Evolutionary conservation across 2,329 filamentous ascomycete species (phyloP).

Genomic region (Exophiala viscosa): DNA sequence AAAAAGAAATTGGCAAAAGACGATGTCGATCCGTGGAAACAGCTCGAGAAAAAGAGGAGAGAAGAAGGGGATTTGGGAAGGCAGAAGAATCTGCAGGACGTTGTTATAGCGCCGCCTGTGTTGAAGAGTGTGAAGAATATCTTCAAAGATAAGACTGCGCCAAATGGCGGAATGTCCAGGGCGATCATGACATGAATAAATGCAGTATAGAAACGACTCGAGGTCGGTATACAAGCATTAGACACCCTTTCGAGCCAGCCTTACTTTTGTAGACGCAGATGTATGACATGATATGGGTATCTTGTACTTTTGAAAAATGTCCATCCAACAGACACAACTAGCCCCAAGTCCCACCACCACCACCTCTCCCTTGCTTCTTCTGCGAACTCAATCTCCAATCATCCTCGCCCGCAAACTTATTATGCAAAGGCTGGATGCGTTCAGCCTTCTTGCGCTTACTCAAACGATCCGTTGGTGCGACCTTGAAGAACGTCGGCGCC

Average conservation of each 20-base stretch:
- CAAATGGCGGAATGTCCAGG: neutral
- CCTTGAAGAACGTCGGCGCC: conserved; percentile 98
- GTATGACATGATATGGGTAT: no score
- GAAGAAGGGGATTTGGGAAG: conserved; percentile 40
- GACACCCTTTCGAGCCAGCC: no score
- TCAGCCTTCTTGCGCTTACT: conserved; percentile 92
- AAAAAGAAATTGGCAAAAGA: conserved; percentile 49
- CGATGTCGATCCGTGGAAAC: conserved; percentile 73
- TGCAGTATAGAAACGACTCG: no score
- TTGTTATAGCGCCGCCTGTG: conserved; percentile 67
- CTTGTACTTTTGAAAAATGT: no score
- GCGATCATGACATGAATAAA: neutral
- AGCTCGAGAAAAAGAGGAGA: conserved; percentile 64
- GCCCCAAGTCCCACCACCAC: conserved; percentile 89
- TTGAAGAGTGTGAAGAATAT: conserved; percentile 47
- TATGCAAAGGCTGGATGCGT: conserved; percentile 91
- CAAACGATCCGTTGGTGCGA: conserved; percentile 78
- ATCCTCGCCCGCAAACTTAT: conserved; percentile 85
- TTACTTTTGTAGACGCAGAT: no score
- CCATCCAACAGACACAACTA: conserved; percentile 25
- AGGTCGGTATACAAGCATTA: no score
- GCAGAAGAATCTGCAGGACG: conserved; percentile 40
- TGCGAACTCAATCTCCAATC: conserved; percentile 93
- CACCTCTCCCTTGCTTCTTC: conserved; percentile 75
- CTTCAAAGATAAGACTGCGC: conserved; percentile 19